Evolutionary conservation across 2,329 filamentous ascomycete genomes (phyloP).

Genomic region (Camillea tinctor): DNA sequence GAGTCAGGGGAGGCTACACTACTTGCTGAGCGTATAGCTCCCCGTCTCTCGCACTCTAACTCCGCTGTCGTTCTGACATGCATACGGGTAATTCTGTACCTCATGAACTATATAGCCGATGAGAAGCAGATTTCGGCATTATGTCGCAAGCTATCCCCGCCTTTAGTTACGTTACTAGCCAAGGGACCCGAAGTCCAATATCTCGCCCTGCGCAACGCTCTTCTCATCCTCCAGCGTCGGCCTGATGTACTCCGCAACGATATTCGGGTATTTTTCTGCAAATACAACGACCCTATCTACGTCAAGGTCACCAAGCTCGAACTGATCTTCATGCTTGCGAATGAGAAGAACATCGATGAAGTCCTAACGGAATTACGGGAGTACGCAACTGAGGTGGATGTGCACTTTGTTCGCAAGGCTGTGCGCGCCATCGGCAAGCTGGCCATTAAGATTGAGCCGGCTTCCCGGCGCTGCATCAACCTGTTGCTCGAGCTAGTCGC

Average conservation of each 20-base stretch:
- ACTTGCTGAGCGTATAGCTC: constrained; percentile 88
- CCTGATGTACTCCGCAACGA: constrained; percentile 95
- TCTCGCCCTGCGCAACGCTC: constrained; percentile 85
- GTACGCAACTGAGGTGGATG: constrained; percentile 97
- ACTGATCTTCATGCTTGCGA: constrained; percentile 98
- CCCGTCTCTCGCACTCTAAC: constrained; percentile 95
- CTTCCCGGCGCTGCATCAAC: constrained; percentile 87
- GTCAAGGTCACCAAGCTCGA: constrained; percentile 99
- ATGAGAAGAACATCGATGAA: constrained; percentile 90
- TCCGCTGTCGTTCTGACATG: constrained; percentile 95
- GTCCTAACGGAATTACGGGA: constrained; percentile 92
- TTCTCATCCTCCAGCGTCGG: constrained; percentile 87
- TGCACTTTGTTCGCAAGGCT: constrained; percentile 97
- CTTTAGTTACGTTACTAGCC: constrained; percentile 88
- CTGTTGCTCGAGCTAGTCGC: constrained; percentile 88
- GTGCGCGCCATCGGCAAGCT: constrained; percentile 97
- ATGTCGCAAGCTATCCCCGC: constrained; percentile 90
- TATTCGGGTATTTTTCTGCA: constrained; percentile 98
- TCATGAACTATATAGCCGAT: constrained; percentile 98
- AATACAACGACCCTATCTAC: constrained; percentile 99
- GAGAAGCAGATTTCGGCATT: constrained; percentile 83
- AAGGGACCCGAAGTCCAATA: constrained; percentile 99
- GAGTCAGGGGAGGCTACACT: constrained; percentile 84
- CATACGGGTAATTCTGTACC: constrained; percentile 91
- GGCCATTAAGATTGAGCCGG: constrained; percentile 97